A percentile compares a stretch with the other conserved stretches of the same genome.
Evolutionary conservation across 2,329 filamentous ascomycete genomes (phyloP).

Genomic region (Calonectria hawksworthii): DNA sequence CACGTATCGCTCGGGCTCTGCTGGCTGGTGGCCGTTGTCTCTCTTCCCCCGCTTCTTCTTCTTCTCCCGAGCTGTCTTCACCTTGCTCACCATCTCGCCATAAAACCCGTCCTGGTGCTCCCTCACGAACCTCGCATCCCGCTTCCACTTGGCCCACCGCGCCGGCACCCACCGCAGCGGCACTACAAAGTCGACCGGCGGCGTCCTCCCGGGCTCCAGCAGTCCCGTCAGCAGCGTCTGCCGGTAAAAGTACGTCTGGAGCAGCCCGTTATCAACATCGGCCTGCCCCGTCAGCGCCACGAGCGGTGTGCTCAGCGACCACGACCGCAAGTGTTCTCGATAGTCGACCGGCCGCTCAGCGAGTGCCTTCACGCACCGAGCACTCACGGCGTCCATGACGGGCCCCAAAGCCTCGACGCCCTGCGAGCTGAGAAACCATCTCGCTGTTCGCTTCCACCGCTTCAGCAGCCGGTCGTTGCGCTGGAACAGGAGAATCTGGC

Average conservation of each 20-base stretch:
- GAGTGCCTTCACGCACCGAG: slow-evolving; percentile 35
- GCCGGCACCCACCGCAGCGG: slow-evolving; percentile 38
- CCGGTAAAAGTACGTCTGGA: slow-evolving; percentile 35
- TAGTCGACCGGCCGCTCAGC: slow-evolving; percentile 33
- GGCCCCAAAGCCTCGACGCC: slow-evolving; percentile 33
- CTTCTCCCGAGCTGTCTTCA: slow-evolving; percentile 18
- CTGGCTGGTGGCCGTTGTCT: background rate
- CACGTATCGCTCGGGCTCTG: slow-evolving; percentile 17
- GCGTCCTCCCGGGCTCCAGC: slow-evolving; percentile 43
- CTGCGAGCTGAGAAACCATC: slow-evolving; percentile 40
- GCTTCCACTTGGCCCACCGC: slow-evolving; percentile 40
- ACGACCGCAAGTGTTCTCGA: slow-evolving; percentile 36
- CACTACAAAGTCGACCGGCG: slow-evolving; percentile 45
- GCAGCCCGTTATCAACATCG: slow-evolving; percentile 28
- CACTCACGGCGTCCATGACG: slow-evolving; percentile 39
- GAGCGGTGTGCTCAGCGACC: slow-evolving; percentile 44
- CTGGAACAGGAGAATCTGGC: slow-evolving; percentile 41
- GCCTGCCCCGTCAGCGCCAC: slow-evolving; percentile 42
- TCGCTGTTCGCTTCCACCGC: slow-evolving; percentile 36
- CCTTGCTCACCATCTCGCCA: slow-evolving; percentile 29
- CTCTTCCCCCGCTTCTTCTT: background rate
- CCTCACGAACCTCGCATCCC: slow-evolving; percentile 34
- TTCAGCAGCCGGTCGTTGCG: slow-evolving; percentile 38
- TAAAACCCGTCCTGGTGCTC: slow-evolving; percentile 40
- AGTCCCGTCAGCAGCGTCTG: slow-evolving; percentile 42